A percentile compares a stretch with the other conserved stretches of the same genome.
Evolutionary conservation across 1,139 yeast species (phyloP).

Genomic region (Barnettozyma hawaiiensis): DNA sequence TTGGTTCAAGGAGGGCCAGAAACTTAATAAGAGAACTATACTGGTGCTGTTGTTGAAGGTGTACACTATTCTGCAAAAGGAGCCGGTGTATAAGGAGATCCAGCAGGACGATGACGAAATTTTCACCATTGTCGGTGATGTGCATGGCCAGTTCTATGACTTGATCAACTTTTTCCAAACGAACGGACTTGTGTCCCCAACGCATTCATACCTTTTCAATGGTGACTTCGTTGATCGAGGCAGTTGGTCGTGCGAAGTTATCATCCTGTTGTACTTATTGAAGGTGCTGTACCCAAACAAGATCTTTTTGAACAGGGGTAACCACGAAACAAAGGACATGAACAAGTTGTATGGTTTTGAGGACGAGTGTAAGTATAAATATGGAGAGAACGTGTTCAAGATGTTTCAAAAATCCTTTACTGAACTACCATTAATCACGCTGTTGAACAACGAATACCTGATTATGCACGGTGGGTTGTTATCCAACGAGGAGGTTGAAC

Average conservation of each 20-base stretch:
- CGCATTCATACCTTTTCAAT: constrained; percentile 82
- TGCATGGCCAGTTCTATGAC: constrained; percentile 95
- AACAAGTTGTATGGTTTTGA: constrained; percentile 94
- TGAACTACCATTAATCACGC: constrained; percentile 78
- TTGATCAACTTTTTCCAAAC: constrained; percentile 68
- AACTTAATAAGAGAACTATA: constrained; percentile 73
- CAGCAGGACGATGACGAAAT: constrained; percentile 33
- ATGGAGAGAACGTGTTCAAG: constrained; percentile 74
- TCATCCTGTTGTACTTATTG: constrained; percentile 70
- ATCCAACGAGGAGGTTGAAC: constrained; percentile 64
- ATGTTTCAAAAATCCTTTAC: constrained; percentile 86
- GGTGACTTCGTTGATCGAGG: constrained; percentile 99
- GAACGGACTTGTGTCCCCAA: constrained; percentile 62
- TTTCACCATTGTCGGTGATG: constrained; percentile 92
- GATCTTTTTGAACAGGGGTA: constrained; percentile 82
- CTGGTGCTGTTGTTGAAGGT: constrained; percentile 78
- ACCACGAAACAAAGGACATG: constrained; percentile 96
- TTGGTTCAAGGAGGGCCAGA: constrained; percentile 66
- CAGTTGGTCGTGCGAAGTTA: constrained; percentile 97
- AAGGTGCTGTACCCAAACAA: constrained; percentile 73
- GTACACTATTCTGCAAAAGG: constrained; percentile 55
- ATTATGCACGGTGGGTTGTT: constrained; percentile 96
- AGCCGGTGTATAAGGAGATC: constrained; percentile 74
- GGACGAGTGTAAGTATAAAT: constrained; percentile 91
- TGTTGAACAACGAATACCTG: constrained; percentile 69